phyloP scores from a whole-genome alignment of 768 basidiomycete genomes.

The Pulveroboletus ravenelii region DNA sequence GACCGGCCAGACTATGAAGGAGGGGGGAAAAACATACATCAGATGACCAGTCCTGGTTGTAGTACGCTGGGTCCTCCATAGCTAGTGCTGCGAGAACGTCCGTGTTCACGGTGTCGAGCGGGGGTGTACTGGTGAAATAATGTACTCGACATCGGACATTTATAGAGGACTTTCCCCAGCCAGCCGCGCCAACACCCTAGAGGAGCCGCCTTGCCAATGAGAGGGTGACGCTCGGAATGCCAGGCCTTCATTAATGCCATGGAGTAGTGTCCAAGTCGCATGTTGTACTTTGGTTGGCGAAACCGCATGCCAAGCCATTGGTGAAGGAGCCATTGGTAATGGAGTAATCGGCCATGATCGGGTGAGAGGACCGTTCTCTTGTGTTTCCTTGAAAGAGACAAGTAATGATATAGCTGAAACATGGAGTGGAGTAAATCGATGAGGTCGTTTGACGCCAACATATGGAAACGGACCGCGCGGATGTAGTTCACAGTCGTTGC shows the following conservation, averaged over 20 bases:
- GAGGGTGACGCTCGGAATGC: neutral
- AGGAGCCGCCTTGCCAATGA: neutral
- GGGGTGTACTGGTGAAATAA: neutral
- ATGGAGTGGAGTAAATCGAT: neutral
- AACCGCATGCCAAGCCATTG: slow-evolving; percentile 1
- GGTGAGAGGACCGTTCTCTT: neutral
- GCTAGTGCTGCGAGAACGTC: neutral
- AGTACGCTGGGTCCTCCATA: neutral
- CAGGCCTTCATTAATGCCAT: neutral
- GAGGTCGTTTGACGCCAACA: neutral
- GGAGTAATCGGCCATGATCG: neutral
- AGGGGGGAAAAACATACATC: neutral
- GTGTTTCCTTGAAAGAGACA: neutral
- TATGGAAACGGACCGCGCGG: neutral
- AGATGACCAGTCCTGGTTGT: neutral
- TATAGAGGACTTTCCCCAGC: neutral
- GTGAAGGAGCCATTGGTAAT: neutral
- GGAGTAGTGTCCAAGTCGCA: neutral
- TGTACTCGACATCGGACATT: neutral
- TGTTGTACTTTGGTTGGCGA: neutral
- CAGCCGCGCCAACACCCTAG: neutral
- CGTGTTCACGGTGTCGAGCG: neutral
- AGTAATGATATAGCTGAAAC: neutral
- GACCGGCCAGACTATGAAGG: neutral
- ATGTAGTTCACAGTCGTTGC: neutral